Conservation (phyloP, 768 basidiomycete genomes). For the Kwoniella shandongensis region DNA sequence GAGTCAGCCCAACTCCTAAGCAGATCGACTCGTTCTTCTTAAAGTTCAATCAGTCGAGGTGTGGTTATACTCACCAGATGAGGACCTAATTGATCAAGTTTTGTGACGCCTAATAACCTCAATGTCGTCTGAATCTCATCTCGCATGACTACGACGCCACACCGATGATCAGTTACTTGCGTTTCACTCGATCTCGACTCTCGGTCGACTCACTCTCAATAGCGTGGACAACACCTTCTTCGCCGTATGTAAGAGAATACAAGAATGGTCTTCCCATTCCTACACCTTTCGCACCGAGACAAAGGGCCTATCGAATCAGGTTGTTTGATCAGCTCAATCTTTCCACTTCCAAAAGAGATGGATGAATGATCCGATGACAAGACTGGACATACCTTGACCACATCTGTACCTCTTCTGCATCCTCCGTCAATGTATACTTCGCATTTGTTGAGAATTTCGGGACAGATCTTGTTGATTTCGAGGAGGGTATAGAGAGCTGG, state of each 20-base stretch:
- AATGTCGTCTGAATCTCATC: slow-evolving; percentile 57
- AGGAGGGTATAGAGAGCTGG: slow-evolving; percentile 64
- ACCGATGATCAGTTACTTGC: not conserved
- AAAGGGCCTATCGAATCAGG: slow-evolving; percentile 69
- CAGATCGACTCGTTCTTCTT: too few species aligned
- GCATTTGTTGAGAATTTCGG: slow-evolving; percentile 72
- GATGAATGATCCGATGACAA: too few species aligned
- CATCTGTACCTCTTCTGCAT: slow-evolving; percentile 76
- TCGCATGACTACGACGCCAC: slow-evolving; percentile 49
- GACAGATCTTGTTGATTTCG: slow-evolving; percentile 67
- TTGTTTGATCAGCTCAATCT: too few species aligned
- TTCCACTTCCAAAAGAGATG: too few species aligned
- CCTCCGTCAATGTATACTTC: slow-evolving; percentile 83
- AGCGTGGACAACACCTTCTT: slow-evolving; percentile 52
- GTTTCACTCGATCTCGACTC: slow-evolving; percentile 18
- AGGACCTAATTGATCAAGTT: slow-evolving; percentile 53
- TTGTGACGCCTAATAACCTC: slow-evolving; percentile 55
- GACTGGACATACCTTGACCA: slow-evolving; percentile 66
- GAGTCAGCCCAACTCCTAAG: too few species aligned
- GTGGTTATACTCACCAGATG: slow-evolving; percentile 42
- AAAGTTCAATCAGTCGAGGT: not conserved
- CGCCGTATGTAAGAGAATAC: slow-evolving; percentile 54
- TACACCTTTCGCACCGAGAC: slow-evolving; percentile 59
- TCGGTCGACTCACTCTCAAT: slow-evolving; percentile 47
- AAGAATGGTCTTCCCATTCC: slow-evolving; percentile 55